Evolutionary conservation across 177 flowering plant species (phyloP), one percentile per base, ranked within the genome.

Genomic region (Vitis hybrid): DNA sequence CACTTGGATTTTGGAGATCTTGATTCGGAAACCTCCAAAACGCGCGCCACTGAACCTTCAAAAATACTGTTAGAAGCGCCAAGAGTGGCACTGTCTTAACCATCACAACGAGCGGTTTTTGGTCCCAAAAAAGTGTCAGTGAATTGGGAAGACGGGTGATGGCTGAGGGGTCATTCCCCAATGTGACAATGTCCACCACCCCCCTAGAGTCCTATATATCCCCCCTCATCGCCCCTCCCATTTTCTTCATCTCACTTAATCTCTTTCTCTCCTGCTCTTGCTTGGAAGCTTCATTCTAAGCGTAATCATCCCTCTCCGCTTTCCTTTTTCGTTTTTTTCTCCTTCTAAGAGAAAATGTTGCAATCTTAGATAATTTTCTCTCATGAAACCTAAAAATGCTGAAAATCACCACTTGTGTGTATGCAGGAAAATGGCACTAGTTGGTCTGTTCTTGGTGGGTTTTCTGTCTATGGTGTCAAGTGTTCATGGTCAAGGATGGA

Each of bases 371-470:
- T 23, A 23, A 23, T 23, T 23, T 23, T 23, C 26, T 34, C 5
- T 34, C 45, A 34, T 34, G 45, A 34, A 34, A 34, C 45, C 45
- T 34, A 6, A 14, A 63, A 73, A 69, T 65, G 74, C 69, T 77
- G 64, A 75, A 58, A 6, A 6, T 4, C n/a, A 21, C 8, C 26
- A n/a, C 68, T n/a, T 62, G 49, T 73, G 9, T 30, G 17, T 78
- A 32, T 87, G 87, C 86, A 86, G 91, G 84, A 80, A 81, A 83
- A 92, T 92, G 95, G 85, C 75, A 76, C 14, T 51, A 61, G 23
- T 70, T 73, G 80, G 70, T 51, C 17, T 87, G 30, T 49, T 89
- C 65, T 21, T 85, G 65, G 65, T 86, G 78, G 84, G 84, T 69
- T 55, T 85, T 19, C 80, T 90, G 52, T 79, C 87, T 68, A 61